Percentiles rank a stretch among this genome's conserved stretches.
Conservation (phyloP, 768 basidiomycete genomes). For the Auricularia sp. region DNA sequence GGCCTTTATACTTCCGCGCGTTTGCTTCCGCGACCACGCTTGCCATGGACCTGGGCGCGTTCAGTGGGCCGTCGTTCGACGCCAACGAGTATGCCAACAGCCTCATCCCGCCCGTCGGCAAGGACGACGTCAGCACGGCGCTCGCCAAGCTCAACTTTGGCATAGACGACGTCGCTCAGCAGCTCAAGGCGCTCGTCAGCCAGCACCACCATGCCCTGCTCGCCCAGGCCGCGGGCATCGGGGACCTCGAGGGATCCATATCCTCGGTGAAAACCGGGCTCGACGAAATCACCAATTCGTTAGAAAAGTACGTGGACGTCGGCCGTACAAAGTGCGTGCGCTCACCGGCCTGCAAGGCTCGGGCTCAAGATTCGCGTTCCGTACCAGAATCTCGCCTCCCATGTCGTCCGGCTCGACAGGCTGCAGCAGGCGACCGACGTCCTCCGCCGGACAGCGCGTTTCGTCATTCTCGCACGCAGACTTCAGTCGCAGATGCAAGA, state of each 20-base stretch:
- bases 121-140: slow-evolving; percentile 82
- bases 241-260: slow-evolving; percentile 60
- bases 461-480: slow-evolving; percentile 71
- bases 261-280: slow-evolving; percentile 58
- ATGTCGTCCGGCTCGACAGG: slow-evolving; percentile 64
- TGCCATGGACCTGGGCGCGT: slow-evolving; percentile 54
- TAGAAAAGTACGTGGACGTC: slow-evolving; percentile 54
- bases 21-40: neutral
- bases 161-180: slow-evolving; percentile 86
- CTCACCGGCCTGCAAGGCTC: slow-evolving; percentile 37
- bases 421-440: slow-evolving; percentile 79
- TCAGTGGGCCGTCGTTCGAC: slow-evolving; percentile 67
- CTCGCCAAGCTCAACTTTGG: slow-evolving; percentile 79
- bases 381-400: slow-evolving; percentile 59
- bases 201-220: slow-evolving; percentile 73
- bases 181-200: slow-evolving; percentile 77
- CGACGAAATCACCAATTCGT: slow-evolving; percentile 59
- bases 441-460: slow-evolving; percentile 73
- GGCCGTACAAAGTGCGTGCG: slow-evolving; percentile 11
- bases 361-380: slow-evolving; percentile 80
- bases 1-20: neutral
- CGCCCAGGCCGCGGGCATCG: slow-evolving; percentile 69
- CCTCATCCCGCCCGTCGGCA: slow-evolving; percentile 69
- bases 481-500: slow-evolving; percentile 80
- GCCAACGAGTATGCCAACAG: slow-evolving; percentile 87